Percentiles rank a stretch among this genome's conserved stretches.
phyloP scores from a whole-genome alignment of 164 flowering plant genomes.

The Nelumbo lutea region DNA sequence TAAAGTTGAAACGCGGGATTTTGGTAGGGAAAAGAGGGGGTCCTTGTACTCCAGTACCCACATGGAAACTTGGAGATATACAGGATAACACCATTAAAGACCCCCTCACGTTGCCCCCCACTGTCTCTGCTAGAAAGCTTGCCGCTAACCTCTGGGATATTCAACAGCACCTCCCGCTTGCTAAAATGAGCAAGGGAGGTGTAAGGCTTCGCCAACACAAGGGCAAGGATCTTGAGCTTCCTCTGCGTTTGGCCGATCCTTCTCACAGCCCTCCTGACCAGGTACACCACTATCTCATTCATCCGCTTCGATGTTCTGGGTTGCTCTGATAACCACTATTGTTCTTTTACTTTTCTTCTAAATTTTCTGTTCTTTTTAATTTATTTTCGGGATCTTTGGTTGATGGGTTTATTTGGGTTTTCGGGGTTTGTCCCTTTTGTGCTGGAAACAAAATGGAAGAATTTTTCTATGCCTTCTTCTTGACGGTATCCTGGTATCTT shows the following conservation, averaged over 20 bases:
- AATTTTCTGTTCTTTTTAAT: background rate
- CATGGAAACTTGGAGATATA: slow-evolving; percentile 46
- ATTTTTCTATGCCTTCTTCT: no score
- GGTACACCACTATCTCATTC: slow-evolving; percentile 14
- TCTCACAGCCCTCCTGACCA: slow-evolving; percentile 38
- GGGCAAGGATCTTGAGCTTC: slow-evolving; percentile 29
- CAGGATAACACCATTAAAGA: slow-evolving; percentile 7
- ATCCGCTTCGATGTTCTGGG: background rate
- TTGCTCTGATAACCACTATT: no score
- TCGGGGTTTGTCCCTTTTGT: no score
- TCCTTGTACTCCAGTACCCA: slow-evolving; percentile 59
- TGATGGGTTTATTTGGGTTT: background rate
- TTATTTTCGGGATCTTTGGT: background rate
- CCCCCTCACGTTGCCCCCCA: slow-evolving; percentile 12
- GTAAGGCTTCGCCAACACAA: slow-evolving; percentile 29
- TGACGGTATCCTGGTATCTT: no score
- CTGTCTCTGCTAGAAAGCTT: slow-evolving; percentile 67
- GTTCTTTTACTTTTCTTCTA: background rate
- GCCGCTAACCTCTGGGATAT: slow-evolving; percentile 71
- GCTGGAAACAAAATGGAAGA: no score
- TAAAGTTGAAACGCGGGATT: slow-evolving; percentile 53
- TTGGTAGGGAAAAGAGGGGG: slow-evolving; percentile 55
- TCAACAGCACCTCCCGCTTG: slow-evolving; percentile 21
- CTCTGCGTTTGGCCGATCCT: slow-evolving; percentile 40
- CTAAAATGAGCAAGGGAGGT: slow-evolving; percentile 35